Conservation (phyloP, 768 basidiomycete genomes). For the Trametes cubensis region DNA sequence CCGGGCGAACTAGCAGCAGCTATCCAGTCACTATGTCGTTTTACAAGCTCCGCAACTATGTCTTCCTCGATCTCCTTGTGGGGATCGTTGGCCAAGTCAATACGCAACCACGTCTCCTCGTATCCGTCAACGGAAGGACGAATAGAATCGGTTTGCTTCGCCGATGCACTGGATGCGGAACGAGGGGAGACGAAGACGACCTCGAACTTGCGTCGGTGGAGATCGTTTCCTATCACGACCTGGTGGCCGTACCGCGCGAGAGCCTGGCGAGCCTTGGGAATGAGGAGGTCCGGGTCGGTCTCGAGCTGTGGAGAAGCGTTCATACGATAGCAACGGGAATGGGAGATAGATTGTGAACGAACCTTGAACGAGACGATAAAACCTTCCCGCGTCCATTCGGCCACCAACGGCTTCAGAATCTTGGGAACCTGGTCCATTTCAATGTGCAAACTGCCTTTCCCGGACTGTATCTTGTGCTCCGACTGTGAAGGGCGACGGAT, state of each 20-base stretch:
- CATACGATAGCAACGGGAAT: neutral
- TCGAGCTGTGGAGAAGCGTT: slow-evolving; percentile 65
- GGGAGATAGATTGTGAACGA: slow-evolving; percentile 4
- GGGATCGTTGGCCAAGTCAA: slow-evolving; percentile 41
- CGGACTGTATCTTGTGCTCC: slow-evolving; percentile 98
- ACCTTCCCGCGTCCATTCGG: slow-evolving; percentile 90
- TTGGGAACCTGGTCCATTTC: slow-evolving; percentile 99
- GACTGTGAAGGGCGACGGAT: slow-evolving; percentile 52
- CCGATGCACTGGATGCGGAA: slow-evolving; percentile 1
- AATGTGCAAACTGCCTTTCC: slow-evolving; percentile 88
- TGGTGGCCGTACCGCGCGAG: slow-evolving; percentile 96
- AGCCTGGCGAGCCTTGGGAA: slow-evolving; percentile 89
- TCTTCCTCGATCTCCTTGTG: slow-evolving; percentile 90
- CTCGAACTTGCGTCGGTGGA: slow-evolving; percentile 88
- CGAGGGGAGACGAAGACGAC: slow-evolving; percentile 85
- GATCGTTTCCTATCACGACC: slow-evolving; percentile 94
- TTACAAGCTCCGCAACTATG: slow-evolving; percentile 76
- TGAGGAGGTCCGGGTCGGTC: slow-evolving; percentile 79
- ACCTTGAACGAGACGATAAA: slow-evolving; percentile 99
- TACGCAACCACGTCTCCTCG: slow-evolving; percentile 65
- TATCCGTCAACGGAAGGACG: slow-evolving; percentile 39
- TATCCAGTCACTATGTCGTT: slow-evolving; percentile 76
- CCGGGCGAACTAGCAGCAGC: neutral
- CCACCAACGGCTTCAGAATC: slow-evolving; percentile 88
- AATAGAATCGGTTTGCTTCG: slow-evolving; percentile 10